Base-by-base conservation (phyloP, 176 grass and related monocot species). In the Bothriochloa decipiens region DNA sequence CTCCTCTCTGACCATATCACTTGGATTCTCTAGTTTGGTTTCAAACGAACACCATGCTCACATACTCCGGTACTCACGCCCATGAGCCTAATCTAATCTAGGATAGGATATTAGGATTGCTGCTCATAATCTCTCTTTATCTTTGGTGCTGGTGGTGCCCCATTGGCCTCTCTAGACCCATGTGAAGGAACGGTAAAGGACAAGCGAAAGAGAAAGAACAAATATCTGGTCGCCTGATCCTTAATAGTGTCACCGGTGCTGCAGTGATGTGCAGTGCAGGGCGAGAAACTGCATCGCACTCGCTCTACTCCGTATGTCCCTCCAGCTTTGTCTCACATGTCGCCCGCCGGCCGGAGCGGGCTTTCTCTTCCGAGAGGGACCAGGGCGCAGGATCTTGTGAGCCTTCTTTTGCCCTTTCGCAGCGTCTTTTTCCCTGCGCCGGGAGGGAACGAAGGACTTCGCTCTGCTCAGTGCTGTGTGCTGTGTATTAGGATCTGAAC, bases 381-480 rank as follows among this genome's bases (percentile, higher is more conserved):
- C 37, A 40, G 37, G 0, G 37, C 37, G 37, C 37, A 40, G 37
- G 37, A 40, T 40, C 37, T 40, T 40, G 37, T 40, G 37, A 50
- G 70, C 81, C 75, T 80, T 86, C 75, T 41, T 83, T 83, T 61
- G 46, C 67, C 74, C 60, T 90, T 79, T 69, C 16, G 61, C 41
- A 43, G 69, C 11, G 50, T 69, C 80, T 86, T 86, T 90, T 82
- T 82, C n/a, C 60, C 67, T 85, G 65, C 42, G 47, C 79, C 27
- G 11, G 36, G 50, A 10, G 57, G 23, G 75, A 80, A 80, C 29
- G 84, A 35, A 68, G 72, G 80, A 74, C 22, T 68, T 75, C 29
- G 29, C 29, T 32, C 29, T 32, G 29, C 29, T 75, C 60, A 33
- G 4, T 6, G 0, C 79, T 39, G 37, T 41, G 18, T 55, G 73